A percentile compares a stretch with the other conserved stretches of the same genome.
Evolutionary conservation across 345 rosid genomes (phyloP).

Genomic region (Alliaria petiolata): DNA sequence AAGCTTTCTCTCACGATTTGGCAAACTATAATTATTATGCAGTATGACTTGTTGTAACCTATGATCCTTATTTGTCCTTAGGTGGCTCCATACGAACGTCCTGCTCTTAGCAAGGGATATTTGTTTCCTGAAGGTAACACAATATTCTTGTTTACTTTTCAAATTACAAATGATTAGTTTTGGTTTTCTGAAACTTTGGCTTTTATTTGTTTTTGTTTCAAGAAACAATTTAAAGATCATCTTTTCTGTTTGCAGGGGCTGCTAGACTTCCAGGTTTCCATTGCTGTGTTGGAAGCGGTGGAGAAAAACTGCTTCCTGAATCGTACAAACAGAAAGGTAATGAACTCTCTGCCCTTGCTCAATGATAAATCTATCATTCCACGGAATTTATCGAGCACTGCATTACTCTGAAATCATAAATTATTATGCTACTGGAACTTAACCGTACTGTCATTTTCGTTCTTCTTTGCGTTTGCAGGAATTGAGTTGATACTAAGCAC

Average conservation of each 20-base stretch:
- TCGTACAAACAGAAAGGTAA: conserved; percentile 87
- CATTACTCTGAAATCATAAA: not conserved
- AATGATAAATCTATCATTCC: not conserved
- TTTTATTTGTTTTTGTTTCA: not conserved
- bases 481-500: conserved; percentile 89
- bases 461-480: conserved; percentile 45
- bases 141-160: too few relatives aligned
- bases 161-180: not conserved
- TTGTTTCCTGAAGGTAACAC: conserved; percentile 79
- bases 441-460: not conserved
- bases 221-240: not conserved
- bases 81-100: conserved; percentile 98
- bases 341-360: not conserved
- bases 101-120: conserved; percentile 93
- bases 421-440: too few relatives aligned
- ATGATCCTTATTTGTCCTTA: conserved; percentile 24
- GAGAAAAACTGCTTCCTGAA: conserved; percentile 89
- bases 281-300: conserved; percentile 96
- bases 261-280: conserved; percentile 99
- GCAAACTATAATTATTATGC: not conserved
- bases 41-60: too few relatives aligned
- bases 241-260: conserved; percentile 49
- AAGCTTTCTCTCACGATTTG: conserved; percentile 9
- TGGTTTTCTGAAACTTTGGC: not conserved
- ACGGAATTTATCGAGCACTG: not conserved